phyloP scores from a whole-genome alignment of 768 basidiomycete genomes.

The Tephrocybe sp. region DNA sequence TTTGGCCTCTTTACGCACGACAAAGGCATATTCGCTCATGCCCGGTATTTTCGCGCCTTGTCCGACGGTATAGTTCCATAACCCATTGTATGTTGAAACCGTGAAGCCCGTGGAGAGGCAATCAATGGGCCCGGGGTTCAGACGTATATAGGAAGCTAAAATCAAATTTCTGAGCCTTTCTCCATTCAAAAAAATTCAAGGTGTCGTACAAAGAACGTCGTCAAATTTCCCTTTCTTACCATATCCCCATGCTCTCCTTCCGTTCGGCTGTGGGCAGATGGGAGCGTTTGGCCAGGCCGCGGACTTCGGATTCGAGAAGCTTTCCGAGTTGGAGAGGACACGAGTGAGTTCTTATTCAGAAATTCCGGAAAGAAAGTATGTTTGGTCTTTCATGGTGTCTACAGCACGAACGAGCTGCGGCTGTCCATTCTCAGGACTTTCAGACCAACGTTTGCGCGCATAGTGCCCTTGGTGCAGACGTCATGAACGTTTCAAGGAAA shows the following conservation, averaged over 20 bases:
- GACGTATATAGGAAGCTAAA: slow-evolving; percentile 76
- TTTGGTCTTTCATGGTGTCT: slow-evolving; percentile 83
- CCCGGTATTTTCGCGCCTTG: slow-evolving; percentile 73
- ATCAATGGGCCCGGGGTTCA: slow-evolving; percentile 70
- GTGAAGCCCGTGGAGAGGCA: slow-evolving; percentile 52
- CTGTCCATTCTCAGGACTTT: slow-evolving; percentile 22
- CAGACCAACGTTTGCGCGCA: slow-evolving; percentile 63
- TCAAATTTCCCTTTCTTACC: slow-evolving; percentile 76
- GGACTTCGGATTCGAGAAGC: slow-evolving; percentile 69
- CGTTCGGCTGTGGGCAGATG: slow-evolving; percentile 71
- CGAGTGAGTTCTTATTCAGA: slow-evolving; percentile 60
- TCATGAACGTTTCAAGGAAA: not conserved
- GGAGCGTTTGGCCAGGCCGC: slow-evolving; percentile 64
- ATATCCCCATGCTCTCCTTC: slow-evolving; percentile 91
- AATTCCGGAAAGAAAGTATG: slow-evolving; percentile 86
- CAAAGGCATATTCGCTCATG: slow-evolving; percentile 62
- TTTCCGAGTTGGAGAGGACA: slow-evolving; percentile 75
- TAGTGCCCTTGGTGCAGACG: slow-evolving; percentile 75
- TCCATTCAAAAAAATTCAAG: too few species aligned
- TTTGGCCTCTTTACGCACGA: slow-evolving; percentile 65
- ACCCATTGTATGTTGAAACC: slow-evolving; percentile 65
- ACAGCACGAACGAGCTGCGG: slow-evolving; percentile 52
- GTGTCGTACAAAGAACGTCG: slow-evolving; percentile 68
- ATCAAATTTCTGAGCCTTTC: not conserved
- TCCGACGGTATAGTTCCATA: slow-evolving; percentile 87